Base-by-base conservation (phyloP, 805 yeast genomes). In the Lachancea mirantina region DNA sequence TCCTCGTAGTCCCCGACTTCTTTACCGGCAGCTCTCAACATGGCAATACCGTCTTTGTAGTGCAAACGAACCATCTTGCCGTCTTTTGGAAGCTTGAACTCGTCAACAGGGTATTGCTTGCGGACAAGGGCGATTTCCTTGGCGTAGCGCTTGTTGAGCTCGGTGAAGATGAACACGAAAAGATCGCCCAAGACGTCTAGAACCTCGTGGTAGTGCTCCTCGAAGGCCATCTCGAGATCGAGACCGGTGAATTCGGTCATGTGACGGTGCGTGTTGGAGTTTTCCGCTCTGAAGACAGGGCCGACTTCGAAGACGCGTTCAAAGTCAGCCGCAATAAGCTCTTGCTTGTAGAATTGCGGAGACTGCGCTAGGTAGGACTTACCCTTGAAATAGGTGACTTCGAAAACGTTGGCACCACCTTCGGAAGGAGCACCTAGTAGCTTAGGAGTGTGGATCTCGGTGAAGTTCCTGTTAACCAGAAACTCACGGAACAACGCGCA, bases 221-320 rank as follows among this genome's bases (percentile, higher is more conserved):
- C 97, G 56, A 92, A 83, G 8, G 96, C 84, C 95, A 92, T 87
- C 66, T 92, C 99, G 65, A 92, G 65, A 70, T 92, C 99, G 51
- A 94, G 77, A 38, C 99, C 99, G 41, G 82, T 83, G 61, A 92
- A 92, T 65, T 92, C 99, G 36, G 99, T 92, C 95, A 92, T 80
- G 65, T 92, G 99, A 68, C 99, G 88, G 64, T 92, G 97, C 14
- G 98, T 89, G 70, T 92, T 88, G 41, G 97, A 89, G 72, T 92
- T 89, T 64, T 92, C 99, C 37, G 99, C 99, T 66, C 99, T 78
- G 75, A 92, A 92, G 26, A 92, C 97, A 22, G 99, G 97, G 2
- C 92, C 97, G 53, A 92, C 73, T 68, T 92, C 99, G 58, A 76
- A 92, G 30, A 92, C 99, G 52, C 76, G 77, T 69, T 92, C 98